Evolutionary conservation across 164 flowering plant genomes (phyloP).

Genomic region (Litsea cubeba): DNA sequence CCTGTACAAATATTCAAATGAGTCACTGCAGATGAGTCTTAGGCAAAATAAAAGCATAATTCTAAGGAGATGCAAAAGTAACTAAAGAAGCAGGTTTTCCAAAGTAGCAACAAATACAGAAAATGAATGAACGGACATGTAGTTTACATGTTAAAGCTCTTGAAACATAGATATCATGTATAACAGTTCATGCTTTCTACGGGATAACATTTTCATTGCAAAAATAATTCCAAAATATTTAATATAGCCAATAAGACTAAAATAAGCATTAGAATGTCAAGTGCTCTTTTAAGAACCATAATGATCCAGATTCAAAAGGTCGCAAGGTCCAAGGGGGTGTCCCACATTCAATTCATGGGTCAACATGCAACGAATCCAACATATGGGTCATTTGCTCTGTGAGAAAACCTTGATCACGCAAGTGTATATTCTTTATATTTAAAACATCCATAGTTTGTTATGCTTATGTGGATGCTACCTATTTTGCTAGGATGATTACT

Average conservation of each 20-base stretch:
- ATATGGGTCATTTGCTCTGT: too few species aligned
- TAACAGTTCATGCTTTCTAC: neutral
- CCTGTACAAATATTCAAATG: constrained; percentile 40
- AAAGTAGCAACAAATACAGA: neutral
- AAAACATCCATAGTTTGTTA: too few species aligned
- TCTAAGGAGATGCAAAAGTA: neutral
- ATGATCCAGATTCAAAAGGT: too few species aligned
- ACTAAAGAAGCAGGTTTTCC: neutral
- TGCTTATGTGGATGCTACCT: too few species aligned
- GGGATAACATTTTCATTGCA: neutral
- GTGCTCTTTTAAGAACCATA: too few species aligned
- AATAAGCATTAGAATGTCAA: too few species aligned
- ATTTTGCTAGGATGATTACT: too few species aligned
- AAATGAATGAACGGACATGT: neutral
- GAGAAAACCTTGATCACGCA: too few species aligned
- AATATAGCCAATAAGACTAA: neutral
- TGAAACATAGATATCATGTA: neutral
- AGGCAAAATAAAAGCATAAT: neutral
- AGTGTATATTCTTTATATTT: too few species aligned
- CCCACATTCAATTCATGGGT: too few species aligned
- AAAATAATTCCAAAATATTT: neutral
- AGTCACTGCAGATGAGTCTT: neutral
- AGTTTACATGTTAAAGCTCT: neutral
- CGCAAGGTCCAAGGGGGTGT: too few species aligned
- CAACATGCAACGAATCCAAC: too few species aligned